These are phyloP conservation scores for Penicillium cosmopolitanum DNA, from an alignment of 495 filamentous ascomycete species.

Conservation along the genomic window DNA sequence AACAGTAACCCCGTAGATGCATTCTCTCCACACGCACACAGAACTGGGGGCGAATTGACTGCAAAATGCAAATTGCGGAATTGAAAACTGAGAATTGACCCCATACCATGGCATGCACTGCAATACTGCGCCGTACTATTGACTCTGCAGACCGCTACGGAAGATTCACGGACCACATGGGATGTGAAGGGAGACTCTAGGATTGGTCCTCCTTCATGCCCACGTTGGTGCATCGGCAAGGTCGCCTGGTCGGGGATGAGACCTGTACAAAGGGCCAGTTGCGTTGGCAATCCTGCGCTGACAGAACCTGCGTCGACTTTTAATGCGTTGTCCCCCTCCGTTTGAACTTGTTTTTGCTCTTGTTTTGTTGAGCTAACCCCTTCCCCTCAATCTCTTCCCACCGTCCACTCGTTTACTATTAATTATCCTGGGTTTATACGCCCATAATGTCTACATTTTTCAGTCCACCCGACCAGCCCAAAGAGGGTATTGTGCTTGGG, in stretches of 20 bases:
- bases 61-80: background rate
- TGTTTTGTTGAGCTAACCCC: background rate
- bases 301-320: constrained; percentile 7
- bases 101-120: background rate
- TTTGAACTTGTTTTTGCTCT: background rate
- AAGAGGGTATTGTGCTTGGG: constrained; percentile 9
- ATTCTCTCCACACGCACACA: background rate
- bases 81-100: background rate
- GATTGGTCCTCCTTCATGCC: constrained; percentile 18
- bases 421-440: background rate
- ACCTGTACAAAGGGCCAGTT: constrained; percentile 30
- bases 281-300: constrained; percentile 19
- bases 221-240: constrained; percentile 21
- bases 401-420: constrained; percentile 6
- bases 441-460: constrained; percentile 25
- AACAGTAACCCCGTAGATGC: background rate
- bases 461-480: constrained; percentile 16
- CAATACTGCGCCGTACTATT: constrained; percentile 1
- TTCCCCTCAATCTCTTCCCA: background rate
- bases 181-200: constrained; percentile 6
- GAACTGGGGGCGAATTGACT: background rate
- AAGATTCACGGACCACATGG: constrained; percentile 16
- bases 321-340: constrained; percentile 7
- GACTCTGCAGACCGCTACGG: constrained; percentile 2
- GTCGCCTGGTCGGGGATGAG: constrained; percentile 24